Base-by-base conservation (phyloP, 257 asterid genomes). In the Buddleja alternifolia region DNA sequence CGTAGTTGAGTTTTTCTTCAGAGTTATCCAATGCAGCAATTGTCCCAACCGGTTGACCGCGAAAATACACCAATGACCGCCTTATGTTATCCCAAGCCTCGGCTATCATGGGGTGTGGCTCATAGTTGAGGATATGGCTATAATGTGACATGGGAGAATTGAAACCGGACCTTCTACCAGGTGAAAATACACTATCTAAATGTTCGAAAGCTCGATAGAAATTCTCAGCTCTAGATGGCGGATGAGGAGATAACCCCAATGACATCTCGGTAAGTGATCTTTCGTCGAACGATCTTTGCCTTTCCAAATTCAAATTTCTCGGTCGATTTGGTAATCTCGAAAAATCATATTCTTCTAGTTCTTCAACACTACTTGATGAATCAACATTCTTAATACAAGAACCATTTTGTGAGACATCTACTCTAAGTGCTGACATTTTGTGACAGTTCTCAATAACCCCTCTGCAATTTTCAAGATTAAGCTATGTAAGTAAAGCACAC, bases 1-100 rank as follows among this genome's bases (percentile, higher is more conserved):
- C 97, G 36, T 90, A 90, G 83, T 90, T 90, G 45, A 90, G 94
- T 54, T 83, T 90, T 67, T 90, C 97, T 39, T 90, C 97, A 8
- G 92, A 88, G 77, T 63, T 88, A 66, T 90, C 97, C 37, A 75
- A 67, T 5, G 96, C 97, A 17, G 97, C 97, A 50, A 90, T 88
- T 4, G 97, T 90, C 70, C 97, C 97, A 61, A 88, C 97, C 34
- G 97, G 90, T 36, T 77, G 80, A 15, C 97, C 97, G 0, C 96
- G 93, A 50, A 90, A 90, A 77, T 71, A 69, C 54, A 90, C 97
- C 77, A 90, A 66, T 1, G 97, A 76, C 6, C 88, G 89, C 72
- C 85, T 82, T 69, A 86, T 56, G 69, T 66, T 66, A 6, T 86
- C 96, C 97, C 97, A 90, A 32, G 97, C 97, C 86, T 90, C 97